Conservation (phyloP, 805 yeast genomes). For the Tetrapisispora arboricola region DNA sequence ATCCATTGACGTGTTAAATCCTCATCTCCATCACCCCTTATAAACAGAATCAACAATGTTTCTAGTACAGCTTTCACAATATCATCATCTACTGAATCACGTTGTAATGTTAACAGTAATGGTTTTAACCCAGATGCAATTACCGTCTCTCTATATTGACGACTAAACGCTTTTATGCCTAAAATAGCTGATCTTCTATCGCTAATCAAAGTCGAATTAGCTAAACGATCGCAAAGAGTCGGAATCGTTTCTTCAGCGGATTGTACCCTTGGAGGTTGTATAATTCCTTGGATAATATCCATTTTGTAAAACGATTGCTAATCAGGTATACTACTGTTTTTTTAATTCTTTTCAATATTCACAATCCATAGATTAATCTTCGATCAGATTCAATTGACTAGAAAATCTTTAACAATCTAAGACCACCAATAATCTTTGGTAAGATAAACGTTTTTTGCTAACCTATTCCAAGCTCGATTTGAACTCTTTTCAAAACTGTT, state of each 20-base stretch:
- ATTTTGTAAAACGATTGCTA: constrained; percentile 17
- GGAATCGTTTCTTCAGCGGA: constrained; percentile 77
- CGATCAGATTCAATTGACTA: neutral
- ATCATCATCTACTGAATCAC: constrained; percentile 60
- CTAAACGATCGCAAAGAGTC: constrained; percentile 76
- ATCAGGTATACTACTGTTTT: too few species aligned
- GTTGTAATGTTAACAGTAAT: constrained; percentile 51
- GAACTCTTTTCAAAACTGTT: too few species aligned
- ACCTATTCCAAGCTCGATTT: too few species aligned
- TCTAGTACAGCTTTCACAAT: constrained; percentile 74
- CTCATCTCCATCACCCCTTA: constrained; percentile 54
- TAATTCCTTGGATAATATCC: constrained; percentile 35
- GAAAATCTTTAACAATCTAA: too few species aligned
- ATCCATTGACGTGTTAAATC: constrained; percentile 62
- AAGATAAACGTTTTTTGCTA: too few species aligned
- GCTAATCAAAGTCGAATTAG: constrained; percentile 67
- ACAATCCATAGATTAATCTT: neutral
- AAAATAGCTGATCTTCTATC: constrained; percentile 89
- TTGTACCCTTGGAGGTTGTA: constrained; percentile 41
- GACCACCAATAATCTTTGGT: too few species aligned
- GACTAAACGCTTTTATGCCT: constrained; percentile 77
- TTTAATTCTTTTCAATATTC: too few species aligned
- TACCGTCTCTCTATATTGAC: constrained; percentile 83
- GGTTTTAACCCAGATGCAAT: constrained; percentile 79
- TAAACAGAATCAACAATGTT: constrained; percentile 71